A percentile compares a stretch with the other conserved stretches of the same genome.
Evolutionary conservation across 148 eudicot species (phyloP).

Genomic region (Vaccinium corymbosum): DNA sequence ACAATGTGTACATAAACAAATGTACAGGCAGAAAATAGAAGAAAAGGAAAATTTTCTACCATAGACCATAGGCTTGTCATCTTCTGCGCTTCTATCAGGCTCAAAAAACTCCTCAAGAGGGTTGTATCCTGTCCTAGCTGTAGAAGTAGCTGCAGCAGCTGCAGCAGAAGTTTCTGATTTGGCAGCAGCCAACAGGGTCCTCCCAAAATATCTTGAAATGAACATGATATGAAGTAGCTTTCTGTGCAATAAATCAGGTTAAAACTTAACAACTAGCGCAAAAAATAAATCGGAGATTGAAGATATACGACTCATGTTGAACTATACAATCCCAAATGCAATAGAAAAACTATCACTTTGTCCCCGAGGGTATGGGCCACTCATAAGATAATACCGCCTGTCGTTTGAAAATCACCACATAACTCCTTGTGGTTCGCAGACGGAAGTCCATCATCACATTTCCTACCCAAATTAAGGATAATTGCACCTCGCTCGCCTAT

Average conservation of each 20-base stretch:
- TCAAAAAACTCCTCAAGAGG: slow-evolving; percentile 70
- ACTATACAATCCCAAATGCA: not conserved
- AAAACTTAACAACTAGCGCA: not conserved
- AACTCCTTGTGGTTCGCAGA: not conserved
- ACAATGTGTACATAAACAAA: not conserved
- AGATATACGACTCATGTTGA: not conserved
- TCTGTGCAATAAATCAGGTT: not conserved
- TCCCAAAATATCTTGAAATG: slow-evolving; percentile 39
- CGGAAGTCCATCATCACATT: not conserved
- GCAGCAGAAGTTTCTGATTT: slow-evolving; percentile 38
- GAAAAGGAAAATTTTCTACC: slow-evolving; percentile 26
- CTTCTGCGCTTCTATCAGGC: slow-evolving; percentile 45
- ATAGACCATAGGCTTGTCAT: slow-evolving; percentile 58
- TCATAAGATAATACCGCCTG: not conserved
- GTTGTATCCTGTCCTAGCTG: slow-evolving; percentile 31
- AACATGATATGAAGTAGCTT: slow-evolving; percentile 24
- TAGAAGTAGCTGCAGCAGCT: slow-evolving; percentile 40
- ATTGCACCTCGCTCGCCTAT: not conserved
- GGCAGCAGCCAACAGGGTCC: slow-evolving; percentile 48
- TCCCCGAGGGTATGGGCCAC: not conserved
- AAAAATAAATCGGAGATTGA: not conserved
- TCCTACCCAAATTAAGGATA: not conserved
- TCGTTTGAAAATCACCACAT: not conserved
- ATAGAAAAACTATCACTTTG: not conserved
- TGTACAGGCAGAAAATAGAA: not conserved